Evolutionary conservation across 345 rosid species (phyloP).

Genomic region (Trapa incisa): DNA sequence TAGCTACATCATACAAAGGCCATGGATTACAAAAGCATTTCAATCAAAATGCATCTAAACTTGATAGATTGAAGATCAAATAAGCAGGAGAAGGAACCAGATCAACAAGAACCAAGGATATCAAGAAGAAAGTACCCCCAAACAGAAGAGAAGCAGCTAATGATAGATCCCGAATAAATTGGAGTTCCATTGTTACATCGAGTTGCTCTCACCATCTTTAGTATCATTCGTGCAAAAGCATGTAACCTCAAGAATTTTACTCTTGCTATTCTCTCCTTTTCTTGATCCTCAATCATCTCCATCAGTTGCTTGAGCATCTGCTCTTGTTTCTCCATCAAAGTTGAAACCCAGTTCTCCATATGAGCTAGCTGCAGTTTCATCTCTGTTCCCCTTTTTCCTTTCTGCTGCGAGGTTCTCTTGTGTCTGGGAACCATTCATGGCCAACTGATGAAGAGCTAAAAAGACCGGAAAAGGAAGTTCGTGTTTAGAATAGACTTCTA

Average conservation of each 20-base stretch:
- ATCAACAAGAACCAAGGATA: background rate
- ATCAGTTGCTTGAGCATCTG: conserved; percentile 59
- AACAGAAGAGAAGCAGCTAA: background rate
- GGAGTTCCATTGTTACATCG: background rate
- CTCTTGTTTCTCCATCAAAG: conserved; percentile 69
- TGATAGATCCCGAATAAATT: background rate
- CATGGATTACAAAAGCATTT: too few species aligned
- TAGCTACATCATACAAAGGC: too few species aligned
- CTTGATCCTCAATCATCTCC: conserved; percentile 53
- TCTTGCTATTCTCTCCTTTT: conserved; percentile 33
- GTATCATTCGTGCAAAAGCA: background rate
- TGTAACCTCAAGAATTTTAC: conserved; percentile 7
- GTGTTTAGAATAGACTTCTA: background rate
- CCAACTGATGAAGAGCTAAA: conserved; percentile 37
- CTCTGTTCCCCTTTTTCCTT: conserved; percentile 45
- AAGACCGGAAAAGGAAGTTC: background rate
- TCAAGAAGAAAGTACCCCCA: background rate
- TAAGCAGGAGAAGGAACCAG: too few species aligned
- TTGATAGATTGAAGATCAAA: too few species aligned
- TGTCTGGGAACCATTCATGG: conserved; percentile 17
- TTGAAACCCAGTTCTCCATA: conserved; percentile 38
- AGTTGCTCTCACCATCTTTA: background rate
- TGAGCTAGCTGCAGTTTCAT: conserved; percentile 27
- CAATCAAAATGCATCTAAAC: too few species aligned
- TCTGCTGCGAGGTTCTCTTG: conserved; percentile 16